phyloP scores from a whole-genome alignment of 1,284 basidiomycete genomes.

The Microbotryomycetes sp. region DNA sequence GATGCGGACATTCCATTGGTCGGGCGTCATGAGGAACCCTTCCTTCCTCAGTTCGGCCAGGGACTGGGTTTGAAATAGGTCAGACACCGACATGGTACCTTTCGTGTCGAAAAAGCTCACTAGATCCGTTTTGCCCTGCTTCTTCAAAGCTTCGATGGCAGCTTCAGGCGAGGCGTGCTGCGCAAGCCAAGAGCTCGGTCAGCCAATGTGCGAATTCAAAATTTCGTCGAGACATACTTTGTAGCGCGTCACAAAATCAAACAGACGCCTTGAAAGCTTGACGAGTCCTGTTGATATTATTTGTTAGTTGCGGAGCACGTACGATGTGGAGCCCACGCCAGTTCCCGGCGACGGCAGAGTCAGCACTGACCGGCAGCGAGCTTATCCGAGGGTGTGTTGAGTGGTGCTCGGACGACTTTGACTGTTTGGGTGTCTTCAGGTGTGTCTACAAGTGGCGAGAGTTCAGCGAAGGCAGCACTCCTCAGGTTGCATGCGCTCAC shows the following conservation, averaged over 20 bases:
- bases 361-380: constrained; percentile 48
- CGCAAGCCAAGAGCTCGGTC: too few relatives aligned
- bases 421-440: constrained; percentile 69
- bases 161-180: constrained; percentile 45
- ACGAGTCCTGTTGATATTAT: constrained; percentile 46
- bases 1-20: constrained; percentile 72
- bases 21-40: constrained; percentile 63
- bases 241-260: constrained; percentile 74
- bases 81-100: background rate
- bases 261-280: constrained; percentile 49
- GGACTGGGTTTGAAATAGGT: too few relatives aligned
- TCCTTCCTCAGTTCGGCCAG: constrained; percentile 61
- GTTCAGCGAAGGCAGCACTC: background rate
- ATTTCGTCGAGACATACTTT: constrained; percentile 45
- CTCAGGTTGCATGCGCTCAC: background rate
- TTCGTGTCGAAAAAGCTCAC: background rate
- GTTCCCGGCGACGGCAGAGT: too few relatives aligned
- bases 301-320: background rate
- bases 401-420: constrained; percentile 63
- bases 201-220: too few relatives aligned
- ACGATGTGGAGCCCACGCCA: background rate
- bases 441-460: constrained; percentile 51
- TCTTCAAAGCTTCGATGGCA: constrained; percentile 7
- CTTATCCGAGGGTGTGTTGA: constrained; percentile 63
- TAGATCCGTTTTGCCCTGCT: constrained; percentile 24